phyloP scores from a whole-genome alignment of 768 basidiomycete species.

The Mycena rebaudengoi region DNA sequence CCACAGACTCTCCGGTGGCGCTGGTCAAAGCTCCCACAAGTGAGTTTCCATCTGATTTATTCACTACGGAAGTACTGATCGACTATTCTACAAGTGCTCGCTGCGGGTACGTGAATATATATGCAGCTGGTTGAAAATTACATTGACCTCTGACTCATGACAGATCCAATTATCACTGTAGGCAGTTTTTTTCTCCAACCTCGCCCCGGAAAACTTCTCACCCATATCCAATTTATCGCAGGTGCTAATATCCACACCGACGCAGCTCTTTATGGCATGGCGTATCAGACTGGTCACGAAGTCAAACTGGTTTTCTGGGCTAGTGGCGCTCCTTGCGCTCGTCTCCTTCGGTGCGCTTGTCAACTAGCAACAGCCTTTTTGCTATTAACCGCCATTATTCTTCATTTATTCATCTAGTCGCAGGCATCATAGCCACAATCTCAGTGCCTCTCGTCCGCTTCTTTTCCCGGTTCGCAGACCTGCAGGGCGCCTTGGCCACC shows the following conservation, averaged over 20 bases:
- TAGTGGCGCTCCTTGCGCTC: slow-evolving; percentile 17
- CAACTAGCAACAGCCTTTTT: too few relatives aligned
- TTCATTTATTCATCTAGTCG: too few relatives aligned
- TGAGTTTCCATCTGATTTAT: too few relatives aligned
- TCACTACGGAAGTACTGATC: too few relatives aligned
- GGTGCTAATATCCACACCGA: slow-evolving; percentile 22
- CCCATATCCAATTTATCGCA: too few relatives aligned
- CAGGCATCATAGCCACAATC: slow-evolving; percentile 5
- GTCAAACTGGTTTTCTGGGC: background rate
- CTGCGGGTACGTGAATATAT: too few relatives aligned
- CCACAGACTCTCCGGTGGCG: too few relatives aligned
- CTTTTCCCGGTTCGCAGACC: background rate
- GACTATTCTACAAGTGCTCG: too few relatives aligned
- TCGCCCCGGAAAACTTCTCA: background rate
- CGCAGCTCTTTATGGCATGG: slow-evolving; percentile 28
- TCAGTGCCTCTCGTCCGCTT: background rate
- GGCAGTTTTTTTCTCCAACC: background rate
- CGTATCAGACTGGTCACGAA: slow-evolving; percentile 21
- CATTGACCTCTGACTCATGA: background rate
- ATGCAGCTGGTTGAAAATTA: too few relatives aligned
- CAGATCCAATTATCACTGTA: slow-evolving; percentile 26
- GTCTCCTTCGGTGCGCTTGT: slow-evolving; percentile 8
- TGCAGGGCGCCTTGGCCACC: slow-evolving; percentile 4
- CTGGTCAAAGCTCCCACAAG: too few relatives aligned
- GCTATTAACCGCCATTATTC: too few relatives aligned